Conservation (phyloP, 192 early-diverging fungal species). For the Coemansia sp. region DNA sequence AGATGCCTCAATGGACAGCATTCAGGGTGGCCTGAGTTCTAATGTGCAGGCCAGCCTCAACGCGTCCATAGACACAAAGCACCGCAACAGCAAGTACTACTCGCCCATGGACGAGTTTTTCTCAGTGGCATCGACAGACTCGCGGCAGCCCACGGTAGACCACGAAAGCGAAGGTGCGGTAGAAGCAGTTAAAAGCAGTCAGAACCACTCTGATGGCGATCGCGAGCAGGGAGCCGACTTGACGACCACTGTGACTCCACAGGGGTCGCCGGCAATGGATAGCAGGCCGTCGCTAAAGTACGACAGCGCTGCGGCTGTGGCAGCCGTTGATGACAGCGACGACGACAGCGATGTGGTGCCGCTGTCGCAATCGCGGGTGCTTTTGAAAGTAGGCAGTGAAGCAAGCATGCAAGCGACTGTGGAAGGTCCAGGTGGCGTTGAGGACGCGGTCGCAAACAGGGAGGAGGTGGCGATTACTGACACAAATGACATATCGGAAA, state of each 20-base stretch:
- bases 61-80: conserved; percentile 11
- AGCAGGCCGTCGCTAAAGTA: conserved; percentile 9
- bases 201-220: background rate
- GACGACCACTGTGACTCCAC: conserved; percentile 16
- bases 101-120: conserved; percentile 48
- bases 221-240: conserved; percentile 30
- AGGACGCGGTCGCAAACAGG: no score
- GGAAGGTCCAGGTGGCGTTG: background rate
- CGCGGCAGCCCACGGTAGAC: conserved; percentile 9
- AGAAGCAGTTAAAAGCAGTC: background rate
- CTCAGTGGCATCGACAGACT: conserved; percentile 20
- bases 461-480: background rate
- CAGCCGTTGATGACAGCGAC: conserved; percentile 15
- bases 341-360: conserved; percentile 49
- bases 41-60: conserved; percentile 5
- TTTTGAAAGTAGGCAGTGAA: conserved; percentile 12
- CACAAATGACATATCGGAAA: conserved; percentile 1
- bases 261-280: conserved; percentile 24
- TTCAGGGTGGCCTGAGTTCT: conserved; percentile 1
- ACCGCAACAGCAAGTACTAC: conserved; percentile 18
- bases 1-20: background rate
- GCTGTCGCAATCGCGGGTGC: conserved; percentile 31
- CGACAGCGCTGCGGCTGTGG: conserved; percentile 23
- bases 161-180: conserved; percentile 2
- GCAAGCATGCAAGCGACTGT: conserved; percentile 8